Conservation (phyloP, 192 early-diverging fungal species). For the Borealophlyctis nickersoniae region DNA sequence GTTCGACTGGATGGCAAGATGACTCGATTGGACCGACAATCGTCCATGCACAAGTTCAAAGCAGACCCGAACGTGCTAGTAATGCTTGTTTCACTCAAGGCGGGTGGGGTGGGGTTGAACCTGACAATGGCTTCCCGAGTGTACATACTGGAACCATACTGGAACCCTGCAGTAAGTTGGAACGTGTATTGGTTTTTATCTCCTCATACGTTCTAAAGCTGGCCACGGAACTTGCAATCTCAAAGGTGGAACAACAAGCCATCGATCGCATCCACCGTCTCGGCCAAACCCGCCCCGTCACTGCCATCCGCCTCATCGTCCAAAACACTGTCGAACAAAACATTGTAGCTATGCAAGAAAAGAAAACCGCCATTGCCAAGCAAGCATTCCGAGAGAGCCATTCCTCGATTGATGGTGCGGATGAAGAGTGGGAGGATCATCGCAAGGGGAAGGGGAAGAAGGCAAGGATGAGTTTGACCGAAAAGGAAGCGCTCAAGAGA, state of each 20-base stretch:
- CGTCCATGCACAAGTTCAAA: slow-evolving; percentile 58
- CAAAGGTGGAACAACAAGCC: slow-evolving; percentile 54
- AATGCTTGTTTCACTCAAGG: slow-evolving; percentile 55
- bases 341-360: slow-evolving; percentile 46
- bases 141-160: slow-evolving; percentile 57
- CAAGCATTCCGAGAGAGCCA: slow-evolving; percentile 39
- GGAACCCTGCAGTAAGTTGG: slow-evolving; percentile 47
- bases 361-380: slow-evolving; percentile 42
- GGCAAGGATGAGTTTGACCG: too few species aligned
- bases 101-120: slow-evolving; percentile 62
- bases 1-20: slow-evolving; percentile 53
- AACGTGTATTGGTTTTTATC: not conserved
- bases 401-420: not conserved
- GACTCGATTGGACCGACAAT: slow-evolving; percentile 50
- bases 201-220: not conserved
- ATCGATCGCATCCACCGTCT: slow-evolving; percentile 59
- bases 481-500: too few species aligned
- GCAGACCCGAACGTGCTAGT: slow-evolving; percentile 44
- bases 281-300: slow-evolving; percentile 50
- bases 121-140: slow-evolving; percentile 51
- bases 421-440: not conserved
- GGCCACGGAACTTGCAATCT: too few species aligned
- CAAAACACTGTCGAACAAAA: slow-evolving; percentile 52
- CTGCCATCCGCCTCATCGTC: slow-evolving; percentile 50
- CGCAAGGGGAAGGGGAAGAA: not conserved